Conservation (phyloP, 768 basidiomycete genomes). For the Suillus ampliporus region DNA sequence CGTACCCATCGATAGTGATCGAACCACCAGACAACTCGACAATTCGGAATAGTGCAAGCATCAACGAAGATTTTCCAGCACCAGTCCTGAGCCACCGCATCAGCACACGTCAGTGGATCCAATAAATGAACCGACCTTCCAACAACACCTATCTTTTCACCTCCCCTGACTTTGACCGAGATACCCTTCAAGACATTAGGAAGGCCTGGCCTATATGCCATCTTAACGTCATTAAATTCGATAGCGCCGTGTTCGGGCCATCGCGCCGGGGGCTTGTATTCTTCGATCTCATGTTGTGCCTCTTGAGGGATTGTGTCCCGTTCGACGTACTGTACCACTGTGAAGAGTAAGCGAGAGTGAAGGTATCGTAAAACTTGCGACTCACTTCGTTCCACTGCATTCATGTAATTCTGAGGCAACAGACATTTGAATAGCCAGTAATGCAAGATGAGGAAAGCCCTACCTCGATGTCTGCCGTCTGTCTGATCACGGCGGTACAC, state of each 20-base stretch:
- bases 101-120: background rate
- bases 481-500: constrained; percentile 58
- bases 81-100: constrained; percentile 43
- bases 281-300: constrained; percentile 63
- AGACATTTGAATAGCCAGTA: background rate
- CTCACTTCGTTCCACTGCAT: constrained; percentile 63
- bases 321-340: constrained; percentile 61
- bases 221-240: constrained; percentile 60
- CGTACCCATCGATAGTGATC: constrained; percentile 68
- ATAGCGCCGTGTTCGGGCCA: constrained; percentile 72
- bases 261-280: constrained; percentile 54
- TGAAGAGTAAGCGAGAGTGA: background rate
- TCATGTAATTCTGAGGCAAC: constrained; percentile 59
- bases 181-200: constrained; percentile 73
- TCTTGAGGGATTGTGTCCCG: constrained; percentile 61
- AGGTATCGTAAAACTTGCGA: background rate
- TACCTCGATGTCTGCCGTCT: constrained; percentile 70
- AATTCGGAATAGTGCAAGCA: constrained; percentile 69
- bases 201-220: constrained; percentile 72
- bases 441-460: constrained; percentile 12
- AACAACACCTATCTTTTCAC: constrained; percentile 82
- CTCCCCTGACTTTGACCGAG: constrained; percentile 59
- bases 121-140: constrained; percentile 45
- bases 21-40: constrained; percentile 66
- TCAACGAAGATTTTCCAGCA: constrained; percentile 66